Conservation (phyloP, 169 alveolate species). For the Cystoisospora suis region DNA sequence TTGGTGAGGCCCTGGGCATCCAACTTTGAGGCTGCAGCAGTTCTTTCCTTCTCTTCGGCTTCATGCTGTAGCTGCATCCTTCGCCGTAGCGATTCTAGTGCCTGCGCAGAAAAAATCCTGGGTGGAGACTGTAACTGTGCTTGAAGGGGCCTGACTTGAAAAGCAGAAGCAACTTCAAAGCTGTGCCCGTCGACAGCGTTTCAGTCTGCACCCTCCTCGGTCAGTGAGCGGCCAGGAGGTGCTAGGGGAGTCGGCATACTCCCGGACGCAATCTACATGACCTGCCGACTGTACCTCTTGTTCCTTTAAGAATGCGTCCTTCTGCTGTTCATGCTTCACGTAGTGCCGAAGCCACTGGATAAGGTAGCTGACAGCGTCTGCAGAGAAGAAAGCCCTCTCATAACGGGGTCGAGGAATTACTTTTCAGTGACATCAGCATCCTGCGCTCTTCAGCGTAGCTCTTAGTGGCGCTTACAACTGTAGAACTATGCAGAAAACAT, state of each 20-base stretch:
- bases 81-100: background rate
- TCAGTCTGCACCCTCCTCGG: too few relatives aligned
- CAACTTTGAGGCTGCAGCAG: background rate
- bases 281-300: too few relatives aligned
- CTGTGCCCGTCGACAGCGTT: too few relatives aligned
- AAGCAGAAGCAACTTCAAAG: too few relatives aligned
- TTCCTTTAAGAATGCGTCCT: background rate
- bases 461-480: too few relatives aligned
- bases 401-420: too few relatives aligned
- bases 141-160: background rate
- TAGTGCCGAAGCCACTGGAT: constrained; percentile 32
- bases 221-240: too few relatives aligned
- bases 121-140: background rate
- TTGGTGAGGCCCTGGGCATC: background rate
- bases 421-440: too few relatives aligned
- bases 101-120: background rate
- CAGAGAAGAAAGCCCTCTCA: background rate
- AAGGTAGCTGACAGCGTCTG: constrained; percentile 4
- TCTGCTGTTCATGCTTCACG: constrained; percentile 5
- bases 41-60: background rate
- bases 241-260: too few relatives aligned
- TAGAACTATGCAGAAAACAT: too few relatives aligned
- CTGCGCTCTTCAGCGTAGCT: too few relatives aligned
- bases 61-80: background rate
- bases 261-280: too few relatives aligned